A percentile compares a stretch with the other conserved stretches of the same genome.
These are phyloP conservation scores for Colletotrichum destructivum DNA, from an alignment of 2,329 filamentous ascomycete genomes.

Conservation along the genomic window DNA sequence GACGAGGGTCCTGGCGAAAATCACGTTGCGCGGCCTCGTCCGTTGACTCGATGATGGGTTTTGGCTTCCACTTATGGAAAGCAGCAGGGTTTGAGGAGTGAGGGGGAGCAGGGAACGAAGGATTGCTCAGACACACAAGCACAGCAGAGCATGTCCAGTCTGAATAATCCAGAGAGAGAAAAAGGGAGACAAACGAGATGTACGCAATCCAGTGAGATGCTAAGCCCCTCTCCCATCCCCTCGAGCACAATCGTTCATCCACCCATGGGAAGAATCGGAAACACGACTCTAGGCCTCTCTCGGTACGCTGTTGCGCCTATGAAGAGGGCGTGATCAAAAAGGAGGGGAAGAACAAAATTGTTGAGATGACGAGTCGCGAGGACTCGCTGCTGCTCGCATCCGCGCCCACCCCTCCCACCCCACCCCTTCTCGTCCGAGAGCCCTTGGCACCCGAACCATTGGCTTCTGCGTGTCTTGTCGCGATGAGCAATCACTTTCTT, in stretches of 20 bases:
- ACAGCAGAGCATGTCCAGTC: background rate
- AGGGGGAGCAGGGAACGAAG: background rate
- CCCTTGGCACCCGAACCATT: constrained; percentile 32
- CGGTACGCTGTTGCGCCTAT: background rate
- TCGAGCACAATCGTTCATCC: background rate
- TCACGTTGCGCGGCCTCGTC: constrained; percentile 28
- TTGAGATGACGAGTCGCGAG: constrained; percentile 17
- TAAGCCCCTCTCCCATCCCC: no score
- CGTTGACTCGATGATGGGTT: constrained; percentile 16
- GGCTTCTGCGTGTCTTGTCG: constrained; percentile 23
- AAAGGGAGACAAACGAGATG: background rate
- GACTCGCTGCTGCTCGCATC: constrained; percentile 8
- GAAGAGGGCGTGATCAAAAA: background rate
- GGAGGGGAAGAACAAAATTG: background rate
- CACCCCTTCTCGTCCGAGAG: background rate
- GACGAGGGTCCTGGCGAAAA: constrained; percentile 11
- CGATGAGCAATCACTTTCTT: background rate
- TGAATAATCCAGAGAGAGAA: background rate
- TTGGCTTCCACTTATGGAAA: background rate
- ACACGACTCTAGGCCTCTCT: background rate
- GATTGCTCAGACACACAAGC: background rate
- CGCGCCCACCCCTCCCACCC: background rate
- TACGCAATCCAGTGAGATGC: background rate
- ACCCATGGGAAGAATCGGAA: background rate
- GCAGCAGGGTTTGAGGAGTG: background rate